A percentile compares a stretch with the other conserved stretches of the same genome.
Conservation (phyloP, 768 basidiomycete species). For the Trametes sanguinea region DNA sequence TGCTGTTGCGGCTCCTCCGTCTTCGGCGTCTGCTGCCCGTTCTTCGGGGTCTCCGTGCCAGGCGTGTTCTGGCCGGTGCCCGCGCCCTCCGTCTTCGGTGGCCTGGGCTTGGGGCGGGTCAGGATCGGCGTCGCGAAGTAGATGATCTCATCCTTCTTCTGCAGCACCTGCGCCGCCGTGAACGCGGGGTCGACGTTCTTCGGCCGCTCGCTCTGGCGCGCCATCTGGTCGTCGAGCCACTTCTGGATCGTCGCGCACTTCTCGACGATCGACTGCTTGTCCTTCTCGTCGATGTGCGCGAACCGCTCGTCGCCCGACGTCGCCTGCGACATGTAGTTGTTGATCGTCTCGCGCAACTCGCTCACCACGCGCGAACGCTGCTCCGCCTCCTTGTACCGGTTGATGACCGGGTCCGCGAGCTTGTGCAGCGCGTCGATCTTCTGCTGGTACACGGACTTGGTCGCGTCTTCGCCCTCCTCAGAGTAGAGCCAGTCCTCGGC, state of each 20-base stretch:
- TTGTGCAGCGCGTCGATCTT: constrained; percentile 83
- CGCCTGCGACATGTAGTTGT: constrained; percentile 82
- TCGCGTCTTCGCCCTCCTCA: constrained; percentile 94
- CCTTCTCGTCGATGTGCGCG: constrained; percentile 87
- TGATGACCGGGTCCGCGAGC: constrained; percentile 83
- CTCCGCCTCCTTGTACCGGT: constrained; percentile 82
- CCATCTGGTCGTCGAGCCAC: constrained; percentile 94
- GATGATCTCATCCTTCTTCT: constrained; percentile 91
- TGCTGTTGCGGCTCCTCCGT: constrained; percentile 32
- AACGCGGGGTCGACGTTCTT: constrained; percentile 90
- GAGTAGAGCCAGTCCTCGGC: constrained; percentile 98
- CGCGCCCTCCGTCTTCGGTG: constrained; percentile 47
- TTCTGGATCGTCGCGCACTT: constrained; percentile 87
- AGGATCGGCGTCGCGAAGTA: constrained; percentile 91
- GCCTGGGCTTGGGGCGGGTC: constrained; percentile 90
- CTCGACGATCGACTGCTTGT: constrained; percentile 85
- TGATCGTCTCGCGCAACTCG: constrained; percentile 83
- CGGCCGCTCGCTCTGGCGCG: constrained; percentile 81
- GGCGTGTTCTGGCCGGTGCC: constrained; percentile 18
- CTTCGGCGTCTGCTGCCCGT: constrained; percentile 54
- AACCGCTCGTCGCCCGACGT: constrained; percentile 83
- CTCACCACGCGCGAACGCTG: constrained; percentile 73
- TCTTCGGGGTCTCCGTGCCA: constrained; percentile 75
- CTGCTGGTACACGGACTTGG: constrained; percentile 90
- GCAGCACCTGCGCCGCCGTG: constrained; percentile 77